Evolutionary conservation across 73 alveolate species (phyloP).

Genomic region (Tetrahymena elliotti): DNA sequence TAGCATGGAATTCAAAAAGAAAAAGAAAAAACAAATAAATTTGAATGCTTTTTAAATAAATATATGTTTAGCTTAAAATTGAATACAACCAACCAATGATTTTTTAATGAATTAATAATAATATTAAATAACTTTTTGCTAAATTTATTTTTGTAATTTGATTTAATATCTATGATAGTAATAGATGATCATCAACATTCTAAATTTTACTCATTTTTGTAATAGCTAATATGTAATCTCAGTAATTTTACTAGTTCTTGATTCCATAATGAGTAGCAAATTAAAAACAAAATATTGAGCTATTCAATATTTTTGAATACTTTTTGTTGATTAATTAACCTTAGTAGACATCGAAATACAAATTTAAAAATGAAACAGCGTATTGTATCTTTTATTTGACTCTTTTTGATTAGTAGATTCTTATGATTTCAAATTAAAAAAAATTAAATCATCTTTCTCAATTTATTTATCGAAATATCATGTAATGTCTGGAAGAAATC

Average conservation of each 20-base stretch:
- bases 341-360: background rate
- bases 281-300: background rate
- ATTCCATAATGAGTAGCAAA: background rate
- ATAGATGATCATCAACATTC: background rate
- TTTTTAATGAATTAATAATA: too few relatives aligned
- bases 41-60: background rate
- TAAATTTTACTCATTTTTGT: background rate
- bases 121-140: background rate
- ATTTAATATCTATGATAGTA: background rate
- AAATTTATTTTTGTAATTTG: background rate
- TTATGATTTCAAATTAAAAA: background rate
- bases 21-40: background rate
- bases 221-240: background rate
- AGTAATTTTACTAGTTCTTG: background rate
- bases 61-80: too few relatives aligned
- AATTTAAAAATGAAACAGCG: background rate
- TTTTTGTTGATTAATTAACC: background rate
- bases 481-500: background rate
- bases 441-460: background rate
- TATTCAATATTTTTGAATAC: too few relatives aligned
- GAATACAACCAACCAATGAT: background rate
- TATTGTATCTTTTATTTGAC: background rate
- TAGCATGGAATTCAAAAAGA: too few relatives aligned
- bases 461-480: background rate
- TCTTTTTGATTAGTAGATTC: background rate